Evolutionary conservation across 495 filamentous ascomycete genomes (phyloP).

Genomic region (Aspergillus indologenus): DNA sequence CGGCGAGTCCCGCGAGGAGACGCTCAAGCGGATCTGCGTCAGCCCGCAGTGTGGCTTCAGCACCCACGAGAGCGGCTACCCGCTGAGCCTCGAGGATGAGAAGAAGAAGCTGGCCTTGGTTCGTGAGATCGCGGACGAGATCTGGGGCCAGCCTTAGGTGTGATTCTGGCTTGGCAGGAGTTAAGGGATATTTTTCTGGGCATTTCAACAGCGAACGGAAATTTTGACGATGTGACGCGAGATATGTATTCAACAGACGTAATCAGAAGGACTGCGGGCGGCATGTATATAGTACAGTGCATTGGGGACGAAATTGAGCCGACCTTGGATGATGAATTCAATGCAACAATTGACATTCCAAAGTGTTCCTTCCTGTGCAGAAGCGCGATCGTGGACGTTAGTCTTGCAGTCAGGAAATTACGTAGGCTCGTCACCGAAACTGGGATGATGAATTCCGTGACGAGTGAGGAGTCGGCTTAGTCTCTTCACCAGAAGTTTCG

Average conservation of each 20-base stretch:
- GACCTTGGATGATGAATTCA: background rate
- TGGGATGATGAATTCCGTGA: too few species aligned
- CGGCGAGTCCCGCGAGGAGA: conserved; percentile 40
- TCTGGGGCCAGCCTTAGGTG: conserved; percentile 29
- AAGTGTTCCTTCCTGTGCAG: too few species aligned
- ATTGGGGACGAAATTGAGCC: background rate
- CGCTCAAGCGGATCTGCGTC: conserved; percentile 58
- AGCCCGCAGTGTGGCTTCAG: conserved; percentile 70
- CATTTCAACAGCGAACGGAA: conserved; percentile 1
- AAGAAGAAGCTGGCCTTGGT: conserved; percentile 49
- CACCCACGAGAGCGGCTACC: conserved; percentile 61
- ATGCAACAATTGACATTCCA: too few species aligned
- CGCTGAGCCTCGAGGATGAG: conserved; percentile 59
- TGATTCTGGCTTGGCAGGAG: background rate
- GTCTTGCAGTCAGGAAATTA: too few species aligned
- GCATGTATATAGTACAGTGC: background rate
- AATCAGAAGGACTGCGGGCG: background rate
- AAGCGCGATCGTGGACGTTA: too few species aligned
- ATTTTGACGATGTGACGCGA: background rate
- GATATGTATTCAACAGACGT: conserved; percentile 3
- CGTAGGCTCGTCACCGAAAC: too few species aligned
- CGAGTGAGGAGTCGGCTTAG: too few species aligned
- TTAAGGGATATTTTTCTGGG: background rate
- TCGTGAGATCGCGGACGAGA: conserved; percentile 47
- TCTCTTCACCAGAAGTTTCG: too few species aligned